Base-by-base conservation (phyloP, 23 red algal species). In the Agarophyton chilense region DNA sequence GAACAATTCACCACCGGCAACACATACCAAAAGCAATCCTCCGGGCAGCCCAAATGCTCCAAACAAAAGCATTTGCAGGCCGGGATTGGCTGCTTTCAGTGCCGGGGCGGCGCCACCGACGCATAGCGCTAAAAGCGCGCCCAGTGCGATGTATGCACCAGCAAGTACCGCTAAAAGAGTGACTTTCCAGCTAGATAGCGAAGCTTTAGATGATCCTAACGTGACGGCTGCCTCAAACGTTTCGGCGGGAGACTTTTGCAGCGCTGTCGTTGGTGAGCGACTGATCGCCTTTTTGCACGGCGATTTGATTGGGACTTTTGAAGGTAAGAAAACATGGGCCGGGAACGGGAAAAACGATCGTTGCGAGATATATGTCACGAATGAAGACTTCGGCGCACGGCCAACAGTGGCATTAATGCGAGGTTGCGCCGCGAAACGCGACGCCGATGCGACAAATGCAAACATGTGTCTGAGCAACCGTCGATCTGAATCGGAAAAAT, bases 1-100 rank as follows among this genome's bases (percentile, higher is more conserved):
- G 75, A 95, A 95, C 24, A 95, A 77, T 43, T 95, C 93, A 21
- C 84, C 93, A 40, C 93, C 93, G 38, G 77, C 79, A 35, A 57
- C 58, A 29, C 72, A 43, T 21, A 95, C 93, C 17, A 90, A 35
- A 10, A 70, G 80, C 38, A 95, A 74, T 24, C 93, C 93, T 22
- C 64, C 35, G 29, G 93, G 93, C 26, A 95, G 64, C 33, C 93
- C 93, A 46, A 95, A 50, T 12, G 76, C 93, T 5, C 84, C 83
- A 25, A 95, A 85, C 28, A 95, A 40, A 2, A 95, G 42, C 47
- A 86, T 84, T 17, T 60, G 56, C 45, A 95, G 39, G 11, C 93
- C 93, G n/a, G 86, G 85, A 46, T 95, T 74, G 5, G 84, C 46
- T 0, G 75, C 93, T n/a, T 64, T 61, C 29, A 95, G 21, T 10